phyloP scores from a whole-genome alignment of 2,329 filamentous ascomycete genomes.

The Trichoderma guizhouense region DNA sequence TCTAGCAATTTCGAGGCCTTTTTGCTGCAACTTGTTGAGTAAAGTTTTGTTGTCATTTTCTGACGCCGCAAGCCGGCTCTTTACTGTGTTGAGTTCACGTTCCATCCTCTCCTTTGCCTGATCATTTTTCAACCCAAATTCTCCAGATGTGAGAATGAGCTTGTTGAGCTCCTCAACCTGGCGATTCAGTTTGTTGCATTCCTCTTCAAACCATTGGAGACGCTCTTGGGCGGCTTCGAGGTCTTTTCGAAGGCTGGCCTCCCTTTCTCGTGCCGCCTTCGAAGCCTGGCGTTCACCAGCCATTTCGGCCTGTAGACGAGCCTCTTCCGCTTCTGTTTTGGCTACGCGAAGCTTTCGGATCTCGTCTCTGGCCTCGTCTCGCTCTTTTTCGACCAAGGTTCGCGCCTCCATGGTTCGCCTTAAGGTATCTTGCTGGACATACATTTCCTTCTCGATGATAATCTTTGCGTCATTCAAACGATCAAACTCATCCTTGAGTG shows the following conservation, averaged over 20 bases:
- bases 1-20: slow-evolving; percentile 91
- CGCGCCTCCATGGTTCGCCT: slow-evolving; percentile 81
- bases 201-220: slow-evolving; percentile 73
- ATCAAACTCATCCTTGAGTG: slow-evolving; percentile 80
- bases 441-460: slow-evolving; percentile 96
- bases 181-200: slow-evolving; percentile 70
- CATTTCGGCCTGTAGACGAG: slow-evolving; percentile 76
- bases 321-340: slow-evolving; percentile 81
- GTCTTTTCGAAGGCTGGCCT: slow-evolving; percentile 72
- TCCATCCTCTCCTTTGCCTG: slow-evolving; percentile 92
- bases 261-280: slow-evolving; percentile 73
- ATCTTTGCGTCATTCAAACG: slow-evolving; percentile 91
- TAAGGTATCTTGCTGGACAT: slow-evolving; percentile 88
- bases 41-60: slow-evolving; percentile 94
- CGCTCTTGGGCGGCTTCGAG: slow-evolving; percentile 75
- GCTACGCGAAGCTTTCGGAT: slow-evolving; percentile 78
- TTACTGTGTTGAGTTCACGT: slow-evolving; percentile 84
- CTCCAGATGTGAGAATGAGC: slow-evolving; percentile 82
- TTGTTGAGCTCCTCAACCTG: slow-evolving; percentile 85
- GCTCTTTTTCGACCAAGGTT: slow-evolving; percentile 75
- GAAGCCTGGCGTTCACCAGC: slow-evolving; percentile 77
- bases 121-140: slow-evolving; percentile 85
- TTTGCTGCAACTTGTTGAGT: slow-evolving; percentile 96
- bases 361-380: slow-evolving; percentile 84
- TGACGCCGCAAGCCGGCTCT: slow-evolving; percentile 82